phyloP scores from a whole-genome alignment of 2,329 filamentous ascomycete genomes.

The Paraphoma sp. region DNA sequence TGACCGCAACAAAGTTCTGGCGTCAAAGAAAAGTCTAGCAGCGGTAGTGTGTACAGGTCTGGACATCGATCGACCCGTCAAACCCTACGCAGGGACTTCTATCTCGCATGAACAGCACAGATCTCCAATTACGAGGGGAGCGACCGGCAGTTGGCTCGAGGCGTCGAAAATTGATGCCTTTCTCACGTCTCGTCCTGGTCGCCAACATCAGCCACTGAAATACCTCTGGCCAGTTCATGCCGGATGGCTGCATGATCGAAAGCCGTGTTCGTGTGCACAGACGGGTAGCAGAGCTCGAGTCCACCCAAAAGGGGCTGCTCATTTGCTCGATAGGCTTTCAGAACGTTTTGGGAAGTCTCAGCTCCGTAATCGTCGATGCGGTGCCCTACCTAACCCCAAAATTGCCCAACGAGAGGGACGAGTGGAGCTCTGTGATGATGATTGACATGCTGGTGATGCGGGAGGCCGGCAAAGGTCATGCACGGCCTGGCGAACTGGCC shows the following conservation, averaged over 20 bases:
- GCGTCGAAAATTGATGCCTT: too few species aligned
- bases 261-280: conserved; percentile 2
- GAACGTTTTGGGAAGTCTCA: conserved; percentile 1
- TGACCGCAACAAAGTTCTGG: too few species aligned
- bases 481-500: neutral
- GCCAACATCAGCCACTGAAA: neutral
- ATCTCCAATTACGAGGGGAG: neutral
- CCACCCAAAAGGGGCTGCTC: neutral
- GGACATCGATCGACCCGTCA: neutral
- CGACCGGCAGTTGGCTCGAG: neutral
- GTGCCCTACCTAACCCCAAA: conserved; percentile 2
- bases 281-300: conserved; percentile 2
- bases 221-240: conserved; percentile 2
- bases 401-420: neutral
- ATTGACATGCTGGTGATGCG: conserved; percentile 14
- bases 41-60: too few species aligned
- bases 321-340: neutral
- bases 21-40: too few species aligned
- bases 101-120: neutral
- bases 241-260: conserved; percentile 12
- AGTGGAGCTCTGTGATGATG: conserved; percentile 8
- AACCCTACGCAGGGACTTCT: neutral
- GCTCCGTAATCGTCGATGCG: conserved; percentile 4
- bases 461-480: conserved; percentile 4
- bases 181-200: neutral